These are phyloP conservation scores for Russula compacta DNA, from an alignment of 768 basidiomycete genomes.

Conservation along the genomic window DNA sequence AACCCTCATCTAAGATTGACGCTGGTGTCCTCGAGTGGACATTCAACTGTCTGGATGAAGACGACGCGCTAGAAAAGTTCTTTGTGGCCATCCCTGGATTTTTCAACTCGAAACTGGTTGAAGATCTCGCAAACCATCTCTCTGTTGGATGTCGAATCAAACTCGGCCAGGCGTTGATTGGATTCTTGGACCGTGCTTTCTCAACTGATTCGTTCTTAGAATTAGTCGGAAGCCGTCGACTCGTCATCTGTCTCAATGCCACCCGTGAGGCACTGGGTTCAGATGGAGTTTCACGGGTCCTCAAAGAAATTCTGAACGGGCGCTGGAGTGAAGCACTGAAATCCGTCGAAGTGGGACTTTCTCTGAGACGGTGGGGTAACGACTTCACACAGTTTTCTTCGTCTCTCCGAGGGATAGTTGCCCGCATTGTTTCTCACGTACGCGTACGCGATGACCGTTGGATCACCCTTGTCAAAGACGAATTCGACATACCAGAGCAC, in stretches of 20 bases:
- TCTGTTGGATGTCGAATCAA: not conserved
- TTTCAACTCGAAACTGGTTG: not conserved
- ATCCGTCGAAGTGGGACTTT: not conserved
- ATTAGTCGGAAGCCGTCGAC: not conserved
- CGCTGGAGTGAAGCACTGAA: not conserved
- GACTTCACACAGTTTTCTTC: too few species aligned
- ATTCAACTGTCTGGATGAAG: not conserved
- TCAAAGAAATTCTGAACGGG: not conserved
- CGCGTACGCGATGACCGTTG: not conserved
- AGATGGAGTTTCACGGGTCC: not conserved
- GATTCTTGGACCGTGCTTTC: not conserved
- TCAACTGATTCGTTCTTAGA: not conserved
- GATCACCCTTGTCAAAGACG: not conserved
- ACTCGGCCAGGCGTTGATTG: not conserved
- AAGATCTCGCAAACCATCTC: not conserved
- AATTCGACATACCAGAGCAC: not conserved
- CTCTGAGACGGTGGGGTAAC: not conserved
- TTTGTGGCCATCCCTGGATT: conserved; percentile 1
- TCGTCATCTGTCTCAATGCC: not conserved
- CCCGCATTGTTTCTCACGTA: not conserved
- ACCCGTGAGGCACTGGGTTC: not conserved
- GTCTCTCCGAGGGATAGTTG: not conserved
- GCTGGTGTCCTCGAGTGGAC: not conserved
- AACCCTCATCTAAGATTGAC: not conserved
- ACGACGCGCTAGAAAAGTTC: not conserved